Evolutionary conservation across 2,329 filamentous ascomycete species (phyloP).

Genomic region (Cladosporium sp.): DNA sequence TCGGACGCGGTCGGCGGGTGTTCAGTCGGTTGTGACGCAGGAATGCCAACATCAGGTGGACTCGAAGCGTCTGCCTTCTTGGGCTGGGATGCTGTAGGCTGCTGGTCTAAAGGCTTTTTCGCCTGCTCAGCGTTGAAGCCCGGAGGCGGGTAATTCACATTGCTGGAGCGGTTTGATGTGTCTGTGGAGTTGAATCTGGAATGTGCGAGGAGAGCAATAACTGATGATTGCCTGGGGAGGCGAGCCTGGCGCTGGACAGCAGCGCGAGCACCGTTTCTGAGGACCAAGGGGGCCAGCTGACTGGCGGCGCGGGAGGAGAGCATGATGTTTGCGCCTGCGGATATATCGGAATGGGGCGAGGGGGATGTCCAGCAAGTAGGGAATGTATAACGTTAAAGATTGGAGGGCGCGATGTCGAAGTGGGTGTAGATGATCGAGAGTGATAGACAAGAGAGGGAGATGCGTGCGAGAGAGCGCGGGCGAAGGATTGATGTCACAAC

Average conservation of each 20-base stretch:
- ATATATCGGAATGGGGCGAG: background rate
- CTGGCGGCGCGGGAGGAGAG: constrained; percentile 46
- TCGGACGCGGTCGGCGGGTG: constrained; percentile 49
- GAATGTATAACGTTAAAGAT: background rate
- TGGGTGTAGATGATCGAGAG: background rate
- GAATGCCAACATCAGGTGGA: constrained; percentile 34
- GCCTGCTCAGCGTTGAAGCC: constrained; percentile 90
- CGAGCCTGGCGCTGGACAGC: constrained; percentile 42
- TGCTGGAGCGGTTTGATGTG: constrained; percentile 47
- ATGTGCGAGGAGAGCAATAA: constrained; percentile 59
- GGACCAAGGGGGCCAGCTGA: constrained; percentile 49
- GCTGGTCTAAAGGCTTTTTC: constrained; percentile 72
- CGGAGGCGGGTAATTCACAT: constrained; percentile 68
- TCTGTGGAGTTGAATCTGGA: constrained; percentile 57
- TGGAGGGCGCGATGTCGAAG: background rate
- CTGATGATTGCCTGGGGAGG: constrained; percentile 54
- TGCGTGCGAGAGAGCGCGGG: background rate
- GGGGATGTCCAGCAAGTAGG: background rate
- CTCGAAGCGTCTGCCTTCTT: constrained; percentile 27
- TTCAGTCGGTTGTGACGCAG: constrained; percentile 43
- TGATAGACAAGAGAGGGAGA: background rate
- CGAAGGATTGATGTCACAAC: background rate
- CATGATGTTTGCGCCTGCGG: constrained; percentile 38
- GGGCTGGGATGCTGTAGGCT: constrained; percentile 27
- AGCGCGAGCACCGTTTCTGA: constrained; percentile 46